A percentile compares a stretch with the other conserved stretches of the same genome.
Conservation (phyloP, 2,329 filamentous ascomycete genomes). For the Trichophyton mentagrophytes region DNA sequence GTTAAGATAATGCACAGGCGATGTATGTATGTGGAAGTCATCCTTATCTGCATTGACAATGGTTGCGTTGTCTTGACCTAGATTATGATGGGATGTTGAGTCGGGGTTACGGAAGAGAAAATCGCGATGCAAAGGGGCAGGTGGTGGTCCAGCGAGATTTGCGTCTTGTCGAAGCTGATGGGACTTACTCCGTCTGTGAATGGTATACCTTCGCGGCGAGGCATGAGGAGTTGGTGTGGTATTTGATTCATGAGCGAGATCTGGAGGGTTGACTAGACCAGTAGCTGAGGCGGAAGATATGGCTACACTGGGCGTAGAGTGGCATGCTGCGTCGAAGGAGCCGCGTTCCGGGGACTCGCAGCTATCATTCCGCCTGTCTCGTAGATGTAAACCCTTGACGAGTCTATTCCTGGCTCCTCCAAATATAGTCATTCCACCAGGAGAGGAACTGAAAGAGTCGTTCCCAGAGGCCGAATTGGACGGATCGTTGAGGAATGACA, state of each 20-base stretch:
- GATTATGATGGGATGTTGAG: slow-evolving; percentile 13
- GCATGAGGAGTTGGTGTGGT: slow-evolving; percentile 8
- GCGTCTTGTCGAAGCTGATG: slow-evolving; percentile 18
- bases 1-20: neutral
- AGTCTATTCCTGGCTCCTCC: slow-evolving; percentile 28
- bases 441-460: slow-evolving; percentile 22
- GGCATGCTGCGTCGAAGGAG: slow-evolving; percentile 25
- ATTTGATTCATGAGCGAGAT: slow-evolving; percentile 17
- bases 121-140: slow-evolving; percentile 27
- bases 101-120: slow-evolving; percentile 22
- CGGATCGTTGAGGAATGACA: slow-evolving; percentile 4
- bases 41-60: slow-evolving; percentile 8
- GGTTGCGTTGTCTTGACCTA: slow-evolving; percentile 11
- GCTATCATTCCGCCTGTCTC: slow-evolving; percentile 27
- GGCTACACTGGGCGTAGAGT: slow-evolving; percentile 32
- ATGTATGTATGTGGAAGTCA: slow-evolving; percentile 4
- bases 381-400: slow-evolving; percentile 23
- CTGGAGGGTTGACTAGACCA: slow-evolving; percentile 31
- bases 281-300: slow-evolving; percentile 33
- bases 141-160: slow-evolving; percentile 15
- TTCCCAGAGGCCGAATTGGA: slow-evolving; percentile 5
- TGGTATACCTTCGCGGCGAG: slow-evolving; percentile 9
- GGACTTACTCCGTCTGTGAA: slow-evolving; percentile 27
- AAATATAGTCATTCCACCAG: slow-evolving; percentile 27
- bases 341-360: slow-evolving; percentile 25